phyloP scores from a whole-genome alignment of 2,329 filamentous ascomycete genomes.

The Aschersonia sp. region DNA sequence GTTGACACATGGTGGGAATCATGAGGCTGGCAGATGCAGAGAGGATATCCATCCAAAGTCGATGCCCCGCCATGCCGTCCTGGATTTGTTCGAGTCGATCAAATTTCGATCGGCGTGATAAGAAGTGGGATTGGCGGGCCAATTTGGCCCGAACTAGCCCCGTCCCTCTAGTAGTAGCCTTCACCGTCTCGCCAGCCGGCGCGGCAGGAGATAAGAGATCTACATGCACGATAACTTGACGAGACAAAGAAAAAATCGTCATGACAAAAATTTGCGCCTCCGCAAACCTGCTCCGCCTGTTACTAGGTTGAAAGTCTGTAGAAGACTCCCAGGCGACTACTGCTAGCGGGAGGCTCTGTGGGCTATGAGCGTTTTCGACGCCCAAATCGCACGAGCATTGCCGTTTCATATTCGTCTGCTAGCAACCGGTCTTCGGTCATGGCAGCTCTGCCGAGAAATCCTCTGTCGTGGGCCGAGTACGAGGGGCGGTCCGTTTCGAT shows the following conservation, averaged over 20 bases:
- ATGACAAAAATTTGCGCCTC: neutral
- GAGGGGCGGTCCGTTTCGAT: slow-evolving; percentile 26
- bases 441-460: slow-evolving; percentile 16
- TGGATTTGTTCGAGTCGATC: too few species aligned
- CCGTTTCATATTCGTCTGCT: neutral
- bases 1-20: too few species aligned
- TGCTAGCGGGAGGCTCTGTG: neutral
- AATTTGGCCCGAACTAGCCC: neutral
- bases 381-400: neutral
- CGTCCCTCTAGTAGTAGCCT: neutral
- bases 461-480: slow-evolving; percentile 31
- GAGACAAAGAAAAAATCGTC: neutral
- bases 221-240: neutral
- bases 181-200: neutral
- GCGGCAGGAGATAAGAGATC: neutral
- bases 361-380: neutral
- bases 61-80: too few species aligned
- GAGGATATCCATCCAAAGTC: too few species aligned
- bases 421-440: neutral
- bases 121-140: neutral
- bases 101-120: neutral
- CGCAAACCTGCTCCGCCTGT: neutral
- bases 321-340: neutral
- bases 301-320: too few species aligned
- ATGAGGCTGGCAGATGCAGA: too few species aligned